Conservation (phyloP, 768 basidiomycete species). For the Flagelloscypha sp. region DNA sequence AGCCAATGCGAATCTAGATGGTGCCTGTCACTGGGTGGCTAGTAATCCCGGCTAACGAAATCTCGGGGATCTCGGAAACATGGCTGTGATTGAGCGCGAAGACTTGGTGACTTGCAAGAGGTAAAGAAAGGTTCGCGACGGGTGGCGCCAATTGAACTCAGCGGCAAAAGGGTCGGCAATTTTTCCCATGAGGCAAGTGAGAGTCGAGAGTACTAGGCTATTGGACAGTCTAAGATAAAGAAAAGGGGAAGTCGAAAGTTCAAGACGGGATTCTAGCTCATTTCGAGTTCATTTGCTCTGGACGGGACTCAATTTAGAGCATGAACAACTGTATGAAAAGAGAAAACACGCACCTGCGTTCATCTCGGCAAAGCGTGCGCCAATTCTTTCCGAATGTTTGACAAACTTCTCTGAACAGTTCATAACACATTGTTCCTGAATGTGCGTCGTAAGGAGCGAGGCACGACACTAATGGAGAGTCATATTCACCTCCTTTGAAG, state of each 20-base stretch:
- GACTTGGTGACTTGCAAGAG: not conserved
- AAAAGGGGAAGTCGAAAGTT: not conserved
- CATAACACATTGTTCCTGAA: constrained; percentile 78
- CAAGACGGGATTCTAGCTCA: not conserved
- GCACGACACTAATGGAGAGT: not conserved
- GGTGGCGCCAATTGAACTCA: not conserved
- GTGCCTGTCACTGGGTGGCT: too few relatives aligned
- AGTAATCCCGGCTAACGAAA: not conserved
- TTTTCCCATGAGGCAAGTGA: not conserved
- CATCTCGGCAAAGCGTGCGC: constrained; percentile 84
- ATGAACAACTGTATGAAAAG: not conserved
- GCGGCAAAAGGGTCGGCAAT: constrained; percentile 1
- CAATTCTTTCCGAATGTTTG: constrained; percentile 91
- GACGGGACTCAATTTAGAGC: constrained; percentile 23
- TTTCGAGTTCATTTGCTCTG: constrained; percentile 25
- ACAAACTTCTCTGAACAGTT: constrained; percentile 98
- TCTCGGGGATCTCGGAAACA: not conserved
- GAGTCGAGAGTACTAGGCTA: not conserved
- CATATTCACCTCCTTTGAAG: constrained; percentile 75
- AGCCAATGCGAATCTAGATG: too few relatives aligned
- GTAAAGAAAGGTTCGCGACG: not conserved
- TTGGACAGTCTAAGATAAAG: not conserved
- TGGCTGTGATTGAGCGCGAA: not conserved
- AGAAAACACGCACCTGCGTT: constrained; percentile 69
- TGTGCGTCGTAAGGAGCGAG: constrained; percentile 2